Conservation (phyloP, 148 eudicot species). For the Diospyros lotus region DNA sequence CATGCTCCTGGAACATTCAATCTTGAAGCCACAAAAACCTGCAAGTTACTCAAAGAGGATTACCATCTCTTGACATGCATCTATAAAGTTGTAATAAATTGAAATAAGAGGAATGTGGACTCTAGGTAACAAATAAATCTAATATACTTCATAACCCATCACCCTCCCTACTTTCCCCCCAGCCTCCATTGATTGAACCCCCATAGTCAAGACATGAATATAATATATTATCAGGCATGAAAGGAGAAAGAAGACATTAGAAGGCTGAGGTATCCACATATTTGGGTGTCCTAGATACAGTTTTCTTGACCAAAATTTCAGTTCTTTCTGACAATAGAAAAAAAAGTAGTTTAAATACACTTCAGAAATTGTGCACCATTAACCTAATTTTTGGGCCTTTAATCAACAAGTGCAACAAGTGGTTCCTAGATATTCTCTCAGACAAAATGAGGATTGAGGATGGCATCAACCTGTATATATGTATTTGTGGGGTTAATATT, state of each 20-base stretch:
- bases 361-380: not conserved
- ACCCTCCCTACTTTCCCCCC: too few species aligned
- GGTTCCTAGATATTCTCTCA: not conserved
- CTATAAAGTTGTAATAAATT: not conserved
- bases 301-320: not conserved
- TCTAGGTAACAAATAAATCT: not conserved
- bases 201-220: not conserved
- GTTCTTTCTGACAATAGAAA: not conserved
- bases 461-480: too few species aligned
- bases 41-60: conserved; percentile 18
- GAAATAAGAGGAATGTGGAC: not conserved
- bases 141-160: not conserved
- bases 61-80: conserved; percentile 2
- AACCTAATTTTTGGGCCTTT: not conserved
- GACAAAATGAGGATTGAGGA: too few species aligned
- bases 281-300: not conserved
- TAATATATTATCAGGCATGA: not conserved
- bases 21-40: conserved; percentile 98
- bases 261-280: not conserved
- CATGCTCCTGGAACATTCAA: conserved; percentile 97
- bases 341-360: not conserved
- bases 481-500: too few species aligned
- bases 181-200: not conserved
- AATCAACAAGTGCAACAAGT: not conserved
- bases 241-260: not conserved